Conservation (phyloP, 2,329 filamentous ascomycete genomes). For the Myriangium duriaei region DNA sequence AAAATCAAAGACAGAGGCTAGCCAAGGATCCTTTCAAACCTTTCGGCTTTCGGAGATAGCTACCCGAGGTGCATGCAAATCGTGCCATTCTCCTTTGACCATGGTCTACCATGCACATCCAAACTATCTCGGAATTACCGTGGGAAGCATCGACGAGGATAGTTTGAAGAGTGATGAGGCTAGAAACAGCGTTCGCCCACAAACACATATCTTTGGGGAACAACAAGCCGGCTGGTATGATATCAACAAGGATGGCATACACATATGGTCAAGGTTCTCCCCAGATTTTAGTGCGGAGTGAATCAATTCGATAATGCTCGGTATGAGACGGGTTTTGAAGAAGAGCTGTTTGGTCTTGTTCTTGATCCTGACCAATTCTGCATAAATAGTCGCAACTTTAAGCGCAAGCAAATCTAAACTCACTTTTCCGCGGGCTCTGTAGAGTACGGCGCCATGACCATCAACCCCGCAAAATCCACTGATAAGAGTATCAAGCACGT, state of each 20-base stretch:
- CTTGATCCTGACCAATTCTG: too few relatives aligned
- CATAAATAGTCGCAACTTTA: too few relatives aligned
- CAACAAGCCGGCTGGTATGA: constrained; percentile 8
- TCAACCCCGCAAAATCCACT: too few relatives aligned
- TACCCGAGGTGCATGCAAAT: constrained; percentile 9
- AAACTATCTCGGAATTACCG: background rate
- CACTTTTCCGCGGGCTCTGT: too few relatives aligned
- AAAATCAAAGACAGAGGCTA: background rate
- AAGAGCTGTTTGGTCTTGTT: too few relatives aligned
- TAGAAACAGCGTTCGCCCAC: background rate
- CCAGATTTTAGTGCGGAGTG: background rate
- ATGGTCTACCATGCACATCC: constrained; percentile 1
- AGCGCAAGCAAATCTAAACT: too few relatives aligned
- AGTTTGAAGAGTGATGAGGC: constrained; percentile 5
- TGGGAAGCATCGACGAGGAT: constrained; percentile 7
- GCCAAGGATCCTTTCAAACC: background rate
- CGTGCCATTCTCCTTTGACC: constrained; percentile 6
- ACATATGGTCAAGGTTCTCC: background rate
- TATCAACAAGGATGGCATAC: constrained; percentile 5
- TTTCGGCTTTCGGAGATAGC: constrained; percentile 6
- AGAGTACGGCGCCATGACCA: too few relatives aligned
- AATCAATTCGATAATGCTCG: too few relatives aligned
- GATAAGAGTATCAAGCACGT: too few relatives aligned
- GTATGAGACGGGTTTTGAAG: too few relatives aligned
- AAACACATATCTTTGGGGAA: constrained; percentile 7